Evolutionary conservation across 1,284 basidiomycete genomes (phyloP), one percentile per base, ranked within the genome.

Genomic region (Cutaneotrichosporon arboriforme): DNA sequence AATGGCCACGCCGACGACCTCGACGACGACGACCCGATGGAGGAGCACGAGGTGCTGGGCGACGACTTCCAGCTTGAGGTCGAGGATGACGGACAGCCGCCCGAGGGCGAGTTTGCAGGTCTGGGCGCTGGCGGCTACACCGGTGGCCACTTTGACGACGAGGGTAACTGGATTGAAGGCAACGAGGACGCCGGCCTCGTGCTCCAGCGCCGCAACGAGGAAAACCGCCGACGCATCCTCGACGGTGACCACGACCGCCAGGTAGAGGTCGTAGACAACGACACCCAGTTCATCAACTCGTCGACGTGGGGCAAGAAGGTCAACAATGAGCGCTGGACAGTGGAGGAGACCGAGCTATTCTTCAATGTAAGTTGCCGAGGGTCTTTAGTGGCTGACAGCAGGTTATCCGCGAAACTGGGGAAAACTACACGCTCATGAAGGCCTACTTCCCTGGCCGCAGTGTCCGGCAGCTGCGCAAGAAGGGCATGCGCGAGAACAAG

Each of bases 391-490:
- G 43, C 59, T 62, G 55, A 63, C 47, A 20, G 2, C 51, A 70
- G 69, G 64, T 66, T 1, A 55, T 70, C 12, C 62, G 65, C 34
- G 68, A 71, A 52, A 67, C 65, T 5, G 69, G 69, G 14, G 69
- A 72, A 51, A 70, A 70, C 50, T 72, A 70, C 51, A 63, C 61
- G 2, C 53, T 70, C 40, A 70, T 72, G 67, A 65, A 65, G 51
- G 63, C 64, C 33, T 72, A 69, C 52, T 72, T 72, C 59, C 68
- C 68, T 4, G 63, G 66, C 17, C 57, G 69, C 22, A 65, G 59
- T 1, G 57, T 62, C 36, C 57, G 59, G n/a, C 66, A 69, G 49
- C 52, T 72, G 38, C 66, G 66, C 49, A 56, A 63, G 21, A 72
- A 72, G 47, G 68, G 65, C 1, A 17, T 55, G 37, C 52, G 59